Evolutionary conservation across 352 stramenopile genomes (phyloP).

Genomic region (Globisporangium polare): DNA sequence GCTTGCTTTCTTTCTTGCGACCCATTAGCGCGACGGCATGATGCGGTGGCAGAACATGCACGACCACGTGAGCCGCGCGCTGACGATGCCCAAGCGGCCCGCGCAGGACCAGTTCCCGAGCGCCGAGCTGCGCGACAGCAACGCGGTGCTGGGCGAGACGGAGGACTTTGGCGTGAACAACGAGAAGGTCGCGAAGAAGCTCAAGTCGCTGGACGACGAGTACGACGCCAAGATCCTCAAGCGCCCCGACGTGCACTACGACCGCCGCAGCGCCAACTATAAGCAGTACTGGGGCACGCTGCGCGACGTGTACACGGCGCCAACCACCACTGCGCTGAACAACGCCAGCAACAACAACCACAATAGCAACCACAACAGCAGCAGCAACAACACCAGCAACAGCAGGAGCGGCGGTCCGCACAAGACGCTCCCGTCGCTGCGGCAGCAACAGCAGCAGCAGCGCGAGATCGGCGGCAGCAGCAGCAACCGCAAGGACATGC

Average conservation of each 20-base stretch:
- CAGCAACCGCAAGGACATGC: constrained; percentile 13
- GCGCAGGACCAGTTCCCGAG: background rate
- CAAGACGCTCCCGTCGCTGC: constrained; percentile 8
- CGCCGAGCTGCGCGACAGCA: constrained; percentile 8
- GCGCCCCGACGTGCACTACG: constrained; percentile 27
- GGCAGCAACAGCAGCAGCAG: constrained; percentile 5
- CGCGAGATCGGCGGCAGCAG: background rate
- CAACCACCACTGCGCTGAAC: background rate
- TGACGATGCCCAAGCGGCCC: constrained; percentile 20
- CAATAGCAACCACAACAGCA: constrained; percentile 7
- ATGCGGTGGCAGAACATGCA: constrained; percentile 67
- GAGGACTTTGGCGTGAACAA: constrained; percentile 59
- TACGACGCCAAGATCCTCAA: constrained; percentile 60
- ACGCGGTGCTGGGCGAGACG: constrained; percentile 23
- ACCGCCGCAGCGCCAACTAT: constrained; percentile 51
- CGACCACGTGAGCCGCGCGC: constrained; percentile 58
- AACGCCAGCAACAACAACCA: constrained; percentile 21
- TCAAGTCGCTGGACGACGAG: constrained; percentile 69
- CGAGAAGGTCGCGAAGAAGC: constrained; percentile 65
- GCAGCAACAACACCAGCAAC: background rate
- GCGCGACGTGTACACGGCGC: constrained; percentile 53
- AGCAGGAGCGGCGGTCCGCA: background rate
- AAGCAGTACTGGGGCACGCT: constrained; percentile 75
- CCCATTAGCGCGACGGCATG: constrained; percentile 24
- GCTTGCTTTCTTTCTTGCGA: background rate